Percentiles rank a stretch among this genome's conserved stretches.
These are phyloP conservation scores for Naematelia aurantialba DNA, from an alignment of 768 basidiomycete genomes.

Conservation along the genomic window DNA sequence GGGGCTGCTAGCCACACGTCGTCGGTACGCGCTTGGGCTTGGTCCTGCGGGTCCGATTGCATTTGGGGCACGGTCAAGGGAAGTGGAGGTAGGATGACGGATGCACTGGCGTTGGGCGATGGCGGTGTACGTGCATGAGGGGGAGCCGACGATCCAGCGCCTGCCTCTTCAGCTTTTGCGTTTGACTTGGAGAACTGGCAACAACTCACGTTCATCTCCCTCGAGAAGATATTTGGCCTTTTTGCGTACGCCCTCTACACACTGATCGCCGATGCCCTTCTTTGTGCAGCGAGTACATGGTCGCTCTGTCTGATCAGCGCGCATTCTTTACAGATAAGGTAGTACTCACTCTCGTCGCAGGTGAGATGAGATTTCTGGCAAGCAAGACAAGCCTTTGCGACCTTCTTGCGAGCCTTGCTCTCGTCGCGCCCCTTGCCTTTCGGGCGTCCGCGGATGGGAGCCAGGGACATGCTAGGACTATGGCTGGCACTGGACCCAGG, in stretches of 20 bases:
- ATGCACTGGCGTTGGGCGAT: not conserved
- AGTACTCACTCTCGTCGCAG: constrained; percentile 87
- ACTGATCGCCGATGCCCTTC: constrained; percentile 80
- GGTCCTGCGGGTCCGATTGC: not conserved
- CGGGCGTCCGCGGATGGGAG: not conserved
- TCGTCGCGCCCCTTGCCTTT: not conserved
- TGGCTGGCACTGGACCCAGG: not conserved
- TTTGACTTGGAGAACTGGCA: not conserved
- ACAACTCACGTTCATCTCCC: constrained; percentile 68
- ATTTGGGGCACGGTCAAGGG: not conserved
- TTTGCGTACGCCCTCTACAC: constrained; percentile 92
- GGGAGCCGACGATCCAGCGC: not conserved
- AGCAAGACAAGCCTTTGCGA: constrained; percentile 76
- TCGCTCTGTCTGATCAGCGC: constrained; percentile 60
- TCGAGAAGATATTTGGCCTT: constrained; percentile 97
- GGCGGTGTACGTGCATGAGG: not conserved
- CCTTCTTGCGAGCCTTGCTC: constrained; percentile 25
- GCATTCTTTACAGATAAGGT: not conserved
- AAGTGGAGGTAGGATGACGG: not conserved
- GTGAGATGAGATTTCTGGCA: constrained; percentile 97
- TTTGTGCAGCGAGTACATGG: constrained; percentile 95
- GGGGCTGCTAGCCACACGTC: constrained; percentile 19
- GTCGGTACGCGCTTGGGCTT: not conserved
- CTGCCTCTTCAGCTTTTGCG: not conserved
- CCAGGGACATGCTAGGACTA: constrained; percentile 1